These are phyloP conservation scores for Acephala macrosclerotiorum DNA, from an alignment of 2,329 filamentous ascomycete species.

Conservation along the genomic window DNA sequence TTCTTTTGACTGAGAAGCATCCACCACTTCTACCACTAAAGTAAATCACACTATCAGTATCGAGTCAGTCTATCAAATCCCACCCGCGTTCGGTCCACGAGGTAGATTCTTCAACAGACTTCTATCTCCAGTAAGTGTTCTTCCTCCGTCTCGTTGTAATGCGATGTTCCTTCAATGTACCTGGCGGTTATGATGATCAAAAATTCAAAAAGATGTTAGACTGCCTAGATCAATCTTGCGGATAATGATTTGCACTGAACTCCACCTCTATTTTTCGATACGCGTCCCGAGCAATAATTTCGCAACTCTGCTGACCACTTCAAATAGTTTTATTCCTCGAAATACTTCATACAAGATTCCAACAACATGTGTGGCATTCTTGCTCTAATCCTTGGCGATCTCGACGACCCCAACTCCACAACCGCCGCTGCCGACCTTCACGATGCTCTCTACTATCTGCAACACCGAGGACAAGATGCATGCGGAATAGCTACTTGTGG, in stretches of 20 bases:
- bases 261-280: constrained; percentile 14
- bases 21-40: background rate
- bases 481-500: constrained; percentile 82
- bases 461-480: constrained; percentile 84
- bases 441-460: constrained; percentile 75
- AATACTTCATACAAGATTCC: background rate
- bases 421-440: constrained; percentile 71
- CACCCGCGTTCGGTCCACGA: background rate
- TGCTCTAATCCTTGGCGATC: constrained; percentile 65
- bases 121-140: constrained; percentile 3
- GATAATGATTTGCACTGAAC: constrained; percentile 38
- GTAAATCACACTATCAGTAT: background rate
- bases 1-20: constrained; percentile 3
- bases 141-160: background rate
- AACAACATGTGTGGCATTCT: constrained; percentile 67
- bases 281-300: constrained; percentile 4
- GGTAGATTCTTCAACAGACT: constrained; percentile 4
- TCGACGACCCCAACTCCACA: constrained; percentile 52
- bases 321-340: constrained; percentile 3
- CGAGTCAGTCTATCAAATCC: constrained; percentile 7
- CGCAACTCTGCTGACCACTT: constrained; percentile 23
- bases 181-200: constrained; percentile 37
- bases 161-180: background rate
- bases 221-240: constrained; percentile 36
- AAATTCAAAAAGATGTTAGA: constrained; percentile 42